Base-by-base conservation (phyloP, 2,329 filamentous ascomycete genomes). In the Nothophoma quercina region DNA sequence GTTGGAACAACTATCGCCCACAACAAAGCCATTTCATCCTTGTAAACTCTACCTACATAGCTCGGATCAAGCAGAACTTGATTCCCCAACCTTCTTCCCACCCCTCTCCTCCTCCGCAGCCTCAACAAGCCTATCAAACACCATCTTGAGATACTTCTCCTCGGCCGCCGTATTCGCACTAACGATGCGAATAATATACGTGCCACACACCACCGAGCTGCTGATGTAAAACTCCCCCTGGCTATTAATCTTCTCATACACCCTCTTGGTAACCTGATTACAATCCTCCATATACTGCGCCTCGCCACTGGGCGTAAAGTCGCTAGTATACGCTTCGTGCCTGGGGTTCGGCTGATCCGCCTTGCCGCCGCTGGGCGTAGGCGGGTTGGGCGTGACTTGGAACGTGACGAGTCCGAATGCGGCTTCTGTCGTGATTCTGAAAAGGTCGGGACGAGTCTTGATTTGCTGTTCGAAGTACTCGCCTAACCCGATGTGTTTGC, bases 371-470 rank as follows among this genome's bases (percentile, higher is more conserved):
- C 42, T 44, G 42, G 25, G 58, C 26, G 29, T 22, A 5, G 69
- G 67, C 7, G 26, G 32, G 4, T 10, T 3, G 16, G 51, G 44
- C 8, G 63, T 67, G 18, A 93, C 76, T 2, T 85, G 83, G 60
- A 97, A 85, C 1, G 93, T 91, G 0, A 90, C 97, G 43, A 98
- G 81, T 1, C 86, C 90, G 67, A 96, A 97, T 0, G 81, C 81
- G 0, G 93, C 90, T 3, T 83, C 83, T 0, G 90, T 87, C 16
- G 96, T 78, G 15, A 96, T 82, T 60, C 84, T 83, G 61, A 96
- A 96, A 13, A 96, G 71, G 68, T 96, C 91, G 0, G 73, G 63
- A 2, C 89, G 77, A 2, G 69, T 75, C 8, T 75, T 72, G 1
- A 96, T 68, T 33, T 89, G 78, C 0, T 70, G 76, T 3, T 85